A percentile compares a stretch with the other conserved stretches of the same genome.
Evolutionary conservation across 2,329 filamentous ascomycete genomes (phyloP).

Genomic region (Paraphoma chrysanthemicola): DNA sequence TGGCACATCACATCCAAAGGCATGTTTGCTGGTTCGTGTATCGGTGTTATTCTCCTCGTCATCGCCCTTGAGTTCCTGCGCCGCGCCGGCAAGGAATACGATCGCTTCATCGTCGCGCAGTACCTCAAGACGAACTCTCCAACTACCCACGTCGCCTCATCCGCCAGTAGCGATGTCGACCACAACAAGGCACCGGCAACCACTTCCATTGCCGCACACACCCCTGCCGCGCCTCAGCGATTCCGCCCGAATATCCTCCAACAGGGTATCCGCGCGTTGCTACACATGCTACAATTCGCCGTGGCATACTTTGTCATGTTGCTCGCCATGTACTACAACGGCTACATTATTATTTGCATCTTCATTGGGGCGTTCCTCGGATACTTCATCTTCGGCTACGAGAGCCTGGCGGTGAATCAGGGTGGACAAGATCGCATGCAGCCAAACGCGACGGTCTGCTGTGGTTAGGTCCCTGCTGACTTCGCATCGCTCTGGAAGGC

Average conservation of each 20-base stretch:
- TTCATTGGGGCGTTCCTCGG: slow-evolving; percentile 46
- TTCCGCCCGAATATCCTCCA: slow-evolving; percentile 68
- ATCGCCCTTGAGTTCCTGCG: slow-evolving; percentile 76
- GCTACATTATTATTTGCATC: slow-evolving; percentile 69
- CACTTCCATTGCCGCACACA: slow-evolving; percentile 1
- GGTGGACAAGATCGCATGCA: slow-evolving; percentile 40
- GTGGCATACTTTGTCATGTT: slow-evolving; percentile 84
- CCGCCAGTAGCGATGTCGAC: slow-evolving; percentile 14
- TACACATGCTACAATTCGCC: slow-evolving; percentile 78
- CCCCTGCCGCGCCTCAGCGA: slow-evolving; percentile 3
- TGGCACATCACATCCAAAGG: slow-evolving; percentile 75
- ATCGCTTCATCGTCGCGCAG: slow-evolving; percentile 68
- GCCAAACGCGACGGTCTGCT: slow-evolving; percentile 45
- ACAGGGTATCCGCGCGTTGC: slow-evolving; percentile 69
- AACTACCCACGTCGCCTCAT: slow-evolving; percentile 14
- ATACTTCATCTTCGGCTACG: slow-evolving; percentile 47
- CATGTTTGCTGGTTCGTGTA: slow-evolving; percentile 82
- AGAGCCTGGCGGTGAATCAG: slow-evolving; percentile 35
- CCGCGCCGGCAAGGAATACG: slow-evolving; percentile 75
- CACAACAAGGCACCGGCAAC: slow-evolving; percentile 16
- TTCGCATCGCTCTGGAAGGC: not conserved
- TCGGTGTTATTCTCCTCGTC: slow-evolving; percentile 77
- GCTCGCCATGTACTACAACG: slow-evolving; percentile 71
- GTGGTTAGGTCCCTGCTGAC: slow-evolving; percentile 26
- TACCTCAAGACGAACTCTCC: slow-evolving; percentile 43